Evolutionary conservation across 2,329 filamentous ascomycete species (phyloP), one percentile per base, ranked within the genome.

Genomic region (Aschersonia sp.): DNA sequence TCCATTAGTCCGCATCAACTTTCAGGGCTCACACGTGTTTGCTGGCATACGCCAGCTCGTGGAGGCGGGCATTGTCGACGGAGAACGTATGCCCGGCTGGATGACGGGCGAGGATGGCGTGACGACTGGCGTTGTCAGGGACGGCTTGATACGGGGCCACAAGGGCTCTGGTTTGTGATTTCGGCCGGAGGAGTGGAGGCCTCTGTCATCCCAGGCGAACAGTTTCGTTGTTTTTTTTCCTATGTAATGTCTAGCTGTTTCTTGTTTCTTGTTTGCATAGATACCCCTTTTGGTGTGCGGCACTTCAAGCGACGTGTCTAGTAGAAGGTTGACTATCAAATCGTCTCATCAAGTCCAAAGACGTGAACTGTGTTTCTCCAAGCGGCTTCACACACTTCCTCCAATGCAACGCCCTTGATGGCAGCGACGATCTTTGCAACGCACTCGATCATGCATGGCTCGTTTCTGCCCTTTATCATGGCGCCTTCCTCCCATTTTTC

Each of bases 401-500:
- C 81, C 1, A 94, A 75, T 4, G 74, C 66, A 4, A 95, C 71
- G 0, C 77, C 86, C 65, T 95, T 96, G 53, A 97, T 84, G 42
- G 75, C 80, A 1, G 92, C 91, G 53, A 98, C 82, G 46, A 91
- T 86, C 62, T 84, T 81, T n/a, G 88, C 92, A 10, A 98, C 85
- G 47, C 84, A 80, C 53, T 83, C 80, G 54, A 98, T 96, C 47
- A 78, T 84, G 56, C 84, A 89, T 7, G 91, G 87, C 65, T 98
- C 92, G 61, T 98, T 98, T 51, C 92, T 78, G 1, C 91, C 88
- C 68, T 97, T 98, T 47, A 98, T 78, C 85, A 96, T 91, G 41
- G 74, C 75, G 0, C 89, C 91, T 57, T 86, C 80, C 43, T 78
- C 77, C 84, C 89, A 98, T 63, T 86, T 94, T 68, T 98, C 92